Base-by-base conservation (phyloP, 805 yeast species). In the Candida quercuum region DNA sequence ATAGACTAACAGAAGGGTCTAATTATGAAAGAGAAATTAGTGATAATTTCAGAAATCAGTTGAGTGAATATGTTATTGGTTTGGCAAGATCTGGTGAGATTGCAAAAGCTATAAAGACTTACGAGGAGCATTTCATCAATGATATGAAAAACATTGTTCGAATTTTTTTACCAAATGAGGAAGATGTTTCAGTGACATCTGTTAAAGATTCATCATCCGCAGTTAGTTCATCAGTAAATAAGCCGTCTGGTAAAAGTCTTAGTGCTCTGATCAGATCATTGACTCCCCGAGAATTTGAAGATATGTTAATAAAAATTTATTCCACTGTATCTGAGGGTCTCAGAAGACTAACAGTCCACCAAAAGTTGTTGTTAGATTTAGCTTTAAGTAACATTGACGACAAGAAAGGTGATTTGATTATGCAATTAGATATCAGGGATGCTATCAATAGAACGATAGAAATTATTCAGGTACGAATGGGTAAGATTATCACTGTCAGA, bases 111-210 rank as follows among this genome's bases (percentile, higher is more conserved):
- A 78, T 81, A 46, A 66, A 69, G 28, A 53, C 64, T 3, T 88
- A 83, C 55, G 85, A 81, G 48, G 91, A 80, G 18, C 69, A 68
- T 15, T 75, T 85, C n/a, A 64, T 80, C 11, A 63, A 69, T 2
- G 95, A 88, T 48, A 68, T 86, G 37, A 87, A 87, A 56, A 69
- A 72, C 12, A 75, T 87, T 13, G 85, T 89, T 27, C 75, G 85
- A 42, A 63, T 62, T 5, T 66, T 75, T 46, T 55, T 88, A 36
- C 96, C 95, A 0, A 67, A 58, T 31, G 76, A 61, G 24, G 66
- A 63, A 13, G 29, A 36, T 12, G 43, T 41, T 20, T 37, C 52
- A 5, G 38, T 49, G 14, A 45, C 37, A 12, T 42, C 51, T 12
- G 29, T 33, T 2, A 37, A 21, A 34, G 43, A 37, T 18, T 35